Evolutionary conservation across 176 grass and related monocot species (phyloP), one percentile per base, ranked within the genome.

Genomic region (Eleusine coracana): DNA sequence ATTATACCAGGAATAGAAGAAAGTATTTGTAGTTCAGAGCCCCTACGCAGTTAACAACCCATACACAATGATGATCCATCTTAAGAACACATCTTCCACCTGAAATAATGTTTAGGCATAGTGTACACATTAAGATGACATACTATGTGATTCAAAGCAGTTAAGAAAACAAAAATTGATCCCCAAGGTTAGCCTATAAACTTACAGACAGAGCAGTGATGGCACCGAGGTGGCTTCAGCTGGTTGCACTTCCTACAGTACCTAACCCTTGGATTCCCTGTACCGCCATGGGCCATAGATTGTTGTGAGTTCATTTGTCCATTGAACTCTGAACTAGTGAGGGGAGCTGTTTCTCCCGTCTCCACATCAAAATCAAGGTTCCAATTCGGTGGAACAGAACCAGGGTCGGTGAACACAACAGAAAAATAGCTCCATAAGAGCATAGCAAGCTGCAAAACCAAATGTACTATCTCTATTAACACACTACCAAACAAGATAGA

Each of bases 151-250:
- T n/a, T 81, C 34, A 13, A 55, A 51, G 48, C 5, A 80, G 44
- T 45, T 72, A 10, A 5, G 6, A 56, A 28, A 65, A 10, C 34
- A 67, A 48, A 65, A 71, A 66, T 37, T 77, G 16, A 81, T 41
- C 37, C 36, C 59, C 16, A 66, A 67, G 15, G 82, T 40, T 46
- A 12, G 18, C 52, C 3, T 2, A 54, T 51, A 56, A 65, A 71
- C 96, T 95, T 85, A 98, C 96, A 98, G 80, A 98, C 96, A 88
- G 96, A 98, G 79, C 96, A 98, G 84, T 98, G 96, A 85, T 98
- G 96, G 66, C 96, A 98, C 11, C 96, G 96, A 62, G 96, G 92
- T 11, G 96, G 96, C 79, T 98, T 98, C 68, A 95, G 76, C 10
- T 95, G 96, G 76, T 93, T 93, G 82, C 96, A 98, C 71, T 98